Evolutionary conservation across 441 rosid genomes (phyloP).

Genomic region (Flueggea neowawraea): DNA sequence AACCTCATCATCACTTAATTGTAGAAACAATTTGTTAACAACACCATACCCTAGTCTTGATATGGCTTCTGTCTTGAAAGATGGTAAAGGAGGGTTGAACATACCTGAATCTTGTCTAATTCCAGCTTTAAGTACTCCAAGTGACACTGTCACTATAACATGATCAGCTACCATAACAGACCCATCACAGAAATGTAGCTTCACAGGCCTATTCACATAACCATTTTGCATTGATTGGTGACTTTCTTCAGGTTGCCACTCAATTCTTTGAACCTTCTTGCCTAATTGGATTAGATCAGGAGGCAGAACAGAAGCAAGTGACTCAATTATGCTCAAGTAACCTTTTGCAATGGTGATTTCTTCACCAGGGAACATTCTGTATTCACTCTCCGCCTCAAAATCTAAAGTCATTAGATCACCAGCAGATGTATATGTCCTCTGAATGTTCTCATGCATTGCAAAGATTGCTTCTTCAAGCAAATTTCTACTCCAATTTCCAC

Average conservation of each 20-base stretch:
- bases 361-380: conserved; percentile 87
- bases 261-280: conserved; percentile 62
- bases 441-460: conserved; percentile 65
- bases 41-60: conserved; percentile 85
- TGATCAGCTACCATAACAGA: conserved; percentile 80
- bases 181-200: conserved; percentile 80
- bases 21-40: conserved; percentile 85
- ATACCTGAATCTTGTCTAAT: conserved; percentile 45
- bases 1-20: conserved; percentile 30
- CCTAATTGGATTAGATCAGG: conserved; percentile 63
- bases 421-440: conserved; percentile 91
- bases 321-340: conserved; percentile 60
- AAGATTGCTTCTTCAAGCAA: conserved; percentile 75
- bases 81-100: conserved; percentile 78
- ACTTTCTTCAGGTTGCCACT: conserved; percentile 53
- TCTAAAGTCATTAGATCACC: conserved; percentile 74
- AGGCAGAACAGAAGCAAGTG: conserved; percentile 81
- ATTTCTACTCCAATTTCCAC: conserved; percentile 48
- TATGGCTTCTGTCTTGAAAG: conserved; percentile 73
- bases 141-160: conserved; percentile 83
- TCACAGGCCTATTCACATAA: conserved; percentile 41
- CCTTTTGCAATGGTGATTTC: conserved; percentile 98
- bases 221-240: conserved; percentile 28
- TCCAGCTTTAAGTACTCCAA: conserved; percentile 89
- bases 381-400: conserved; percentile 86